Conservation (phyloP, 306 rosid species). For the Geum urbanum region DNA sequence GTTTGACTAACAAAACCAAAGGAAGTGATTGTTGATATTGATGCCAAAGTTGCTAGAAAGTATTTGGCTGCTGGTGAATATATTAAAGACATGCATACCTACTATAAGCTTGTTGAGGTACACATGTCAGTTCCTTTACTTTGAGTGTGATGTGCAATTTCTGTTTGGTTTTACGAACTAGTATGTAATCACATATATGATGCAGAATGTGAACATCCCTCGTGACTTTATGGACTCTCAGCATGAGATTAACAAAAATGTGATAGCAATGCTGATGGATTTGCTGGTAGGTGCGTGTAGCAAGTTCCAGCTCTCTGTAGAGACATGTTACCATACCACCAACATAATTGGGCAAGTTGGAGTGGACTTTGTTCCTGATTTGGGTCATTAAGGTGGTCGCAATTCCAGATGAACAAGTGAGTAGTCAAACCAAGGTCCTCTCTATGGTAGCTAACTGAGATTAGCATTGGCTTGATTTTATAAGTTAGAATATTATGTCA, state of each 20-base stretch:
- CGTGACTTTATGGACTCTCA: constrained; percentile 63
- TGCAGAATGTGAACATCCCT: constrained; percentile 61
- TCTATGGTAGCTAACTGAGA: background rate
- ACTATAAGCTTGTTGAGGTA: constrained; percentile 75
- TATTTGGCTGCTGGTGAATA: constrained; percentile 87
- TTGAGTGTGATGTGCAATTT: background rate
- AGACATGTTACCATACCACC: constrained; percentile 68
- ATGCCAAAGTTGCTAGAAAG: constrained; percentile 52
- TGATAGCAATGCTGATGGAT: constrained; percentile 83
- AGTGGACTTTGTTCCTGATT: constrained; percentile 71
- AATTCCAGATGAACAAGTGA: constrained; percentile 38
- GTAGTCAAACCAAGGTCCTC: too few species aligned
- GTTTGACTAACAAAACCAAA: constrained; percentile 67
- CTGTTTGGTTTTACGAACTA: background rate
- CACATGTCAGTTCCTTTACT: background rate
- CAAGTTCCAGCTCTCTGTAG: constrained; percentile 68
- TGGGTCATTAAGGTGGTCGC: constrained; percentile 92
- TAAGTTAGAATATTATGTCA: too few species aligned
- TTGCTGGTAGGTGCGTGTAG: constrained; percentile 72
- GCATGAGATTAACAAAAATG: constrained; percentile 58
- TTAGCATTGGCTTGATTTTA: background rate
- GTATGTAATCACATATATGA: background rate
- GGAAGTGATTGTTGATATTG: constrained; percentile 57
- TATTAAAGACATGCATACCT: constrained; percentile 75
- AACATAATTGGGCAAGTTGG: constrained; percentile 72